Evolutionary conservation across 108 stramenopile species (phyloP), one percentile per base, ranked within the genome.

Genomic region (Skeletonema menzelii): DNA sequence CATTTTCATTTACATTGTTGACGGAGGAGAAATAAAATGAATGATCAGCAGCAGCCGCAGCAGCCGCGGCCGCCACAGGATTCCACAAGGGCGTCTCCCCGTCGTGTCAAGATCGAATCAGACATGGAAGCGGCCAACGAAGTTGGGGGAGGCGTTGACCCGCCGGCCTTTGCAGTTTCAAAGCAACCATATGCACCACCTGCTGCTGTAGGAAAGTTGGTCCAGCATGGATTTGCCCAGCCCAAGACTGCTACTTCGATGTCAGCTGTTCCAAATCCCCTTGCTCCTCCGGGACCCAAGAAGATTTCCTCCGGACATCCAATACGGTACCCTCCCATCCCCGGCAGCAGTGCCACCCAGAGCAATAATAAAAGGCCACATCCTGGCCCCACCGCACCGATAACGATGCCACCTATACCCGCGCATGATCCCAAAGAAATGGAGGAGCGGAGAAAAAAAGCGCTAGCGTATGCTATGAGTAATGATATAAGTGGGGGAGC

Each of bases 401-500:
- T 38, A 22, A 35, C 62, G 11, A 20, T 38, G 15, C 62, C 62
- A 11, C 62, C 62, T 19, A 22, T 63, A 63, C 62, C 62, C 17
- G 37, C 22, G 19, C 34, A 20, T 26, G 62, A 63, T 38, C 62
- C 62, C 30, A 35, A 63, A 63, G 62, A 63, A 42, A 63, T 63
- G 62, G 62, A 63, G 6, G 34, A 63, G 37, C 38, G 62, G 15
- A 8, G 20, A n/a, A 11, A 15, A 30, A 37, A 34, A 24, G 62
- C 62, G 20, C n/a, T 34, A 35, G 62, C 62, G 37, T 63, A 63
- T 42, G 62, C 62, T 14, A 60, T 60, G 59, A 17, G 59, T 19
- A 22, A 53, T 53, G 49, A 53, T 30, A 60, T 30, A 22, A 60
- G n/a, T 32, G 59, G 32, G n/a, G 59, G 59, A 22, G 59, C 30